Evolutionary conservation across 352 stramenopile species (phyloP).

Genomic region (Detonula confervacea): DNA sequence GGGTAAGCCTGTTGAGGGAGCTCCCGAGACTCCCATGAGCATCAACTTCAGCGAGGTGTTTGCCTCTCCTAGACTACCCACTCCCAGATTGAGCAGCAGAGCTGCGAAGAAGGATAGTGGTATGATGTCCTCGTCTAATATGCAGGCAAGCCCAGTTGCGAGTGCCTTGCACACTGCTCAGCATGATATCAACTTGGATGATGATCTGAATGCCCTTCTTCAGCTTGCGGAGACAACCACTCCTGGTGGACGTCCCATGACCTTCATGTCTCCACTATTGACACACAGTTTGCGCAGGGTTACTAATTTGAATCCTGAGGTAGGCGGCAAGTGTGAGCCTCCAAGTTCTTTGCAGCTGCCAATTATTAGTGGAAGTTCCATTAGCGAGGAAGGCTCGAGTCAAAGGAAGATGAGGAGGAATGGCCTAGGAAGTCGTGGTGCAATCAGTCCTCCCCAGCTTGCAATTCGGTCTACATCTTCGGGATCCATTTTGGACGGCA

Average conservation of each 20-base stretch:
- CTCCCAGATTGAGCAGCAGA: slow-evolving; percentile 10
- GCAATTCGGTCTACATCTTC: slow-evolving; percentile 60
- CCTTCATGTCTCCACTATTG: slow-evolving; percentile 52
- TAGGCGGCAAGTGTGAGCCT: slow-evolving; percentile 1
- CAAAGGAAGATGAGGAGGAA: slow-evolving; percentile 56
- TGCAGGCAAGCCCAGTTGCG: slow-evolving; percentile 48
- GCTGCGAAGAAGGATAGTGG: slow-evolving; percentile 3
- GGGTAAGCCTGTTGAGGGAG: slow-evolving; percentile 1
- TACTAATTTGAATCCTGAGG: background rate
- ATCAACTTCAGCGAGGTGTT: slow-evolving; percentile 82
- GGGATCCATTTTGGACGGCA: background rate
- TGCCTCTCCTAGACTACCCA: slow-evolving; percentile 57
- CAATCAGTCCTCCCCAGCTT: slow-evolving; percentile 51
- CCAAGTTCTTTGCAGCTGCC: slow-evolving; percentile 69
- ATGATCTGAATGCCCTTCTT: slow-evolving; percentile 80
- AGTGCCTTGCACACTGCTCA: slow-evolving; percentile 74
- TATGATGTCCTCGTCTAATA: slow-evolving; percentile 19
- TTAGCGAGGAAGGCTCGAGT: slow-evolving; percentile 6
- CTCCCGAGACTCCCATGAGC: slow-evolving; percentile 44
- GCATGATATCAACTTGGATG: slow-evolving; percentile 78
- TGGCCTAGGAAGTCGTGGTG: slow-evolving; percentile 33
- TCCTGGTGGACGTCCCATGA: slow-evolving; percentile 36
- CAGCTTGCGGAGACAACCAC: slow-evolving; percentile 66
- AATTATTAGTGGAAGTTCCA: slow-evolving; percentile 64
- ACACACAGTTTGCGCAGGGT: slow-evolving; percentile 44